Evolutionary conservation across 1,139 yeast genomes (phyloP).

Genomic region (Kurtzmaniella quercitrusa): DNA sequence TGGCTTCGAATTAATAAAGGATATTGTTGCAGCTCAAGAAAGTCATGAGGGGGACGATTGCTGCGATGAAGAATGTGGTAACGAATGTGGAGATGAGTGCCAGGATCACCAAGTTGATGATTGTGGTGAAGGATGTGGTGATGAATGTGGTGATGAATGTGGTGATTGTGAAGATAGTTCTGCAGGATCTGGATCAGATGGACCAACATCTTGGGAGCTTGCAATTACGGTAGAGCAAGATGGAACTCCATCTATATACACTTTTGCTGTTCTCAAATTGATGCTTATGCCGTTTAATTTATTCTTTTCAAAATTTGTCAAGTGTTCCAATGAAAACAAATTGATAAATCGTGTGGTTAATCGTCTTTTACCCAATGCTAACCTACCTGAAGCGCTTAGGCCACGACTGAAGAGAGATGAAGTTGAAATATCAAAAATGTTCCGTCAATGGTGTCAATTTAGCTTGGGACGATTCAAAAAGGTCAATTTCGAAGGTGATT

Average conservation of each 20-base stretch:
- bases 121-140: constrained; percentile 6
- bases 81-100: constrained; percentile 3
- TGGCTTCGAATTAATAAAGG: constrained; percentile 47
- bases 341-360: constrained; percentile 15
- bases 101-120: not conserved
- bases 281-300: constrained; percentile 22
- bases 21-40: constrained; percentile 16
- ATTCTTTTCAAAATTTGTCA: constrained; percentile 16
- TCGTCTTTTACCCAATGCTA: constrained; percentile 10
- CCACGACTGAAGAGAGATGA: constrained; percentile 8
- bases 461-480: constrained; percentile 16
- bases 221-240: constrained; percentile 20
- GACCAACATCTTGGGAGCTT: constrained; percentile 22
- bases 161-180: constrained; percentile 13
- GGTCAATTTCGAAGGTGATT: constrained; percentile 1
- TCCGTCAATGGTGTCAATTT: constrained; percentile 20
- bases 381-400: constrained; percentile 2
- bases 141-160: constrained; percentile 13
- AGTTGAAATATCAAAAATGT: constrained; percentile 12
- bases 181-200: constrained; percentile 2
- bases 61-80: constrained; percentile 2
- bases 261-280: constrained; percentile 23
- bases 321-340: constrained; percentile 12
- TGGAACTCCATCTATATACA: constrained; percentile 24
- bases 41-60: constrained; percentile 2